Percentiles rank a stretch among this genome's conserved stretches.
These are phyloP conservation scores for Apiospora pterosperma DNA, from an alignment of 2,329 filamentous ascomycete species.

Conservation along the genomic window DNA sequence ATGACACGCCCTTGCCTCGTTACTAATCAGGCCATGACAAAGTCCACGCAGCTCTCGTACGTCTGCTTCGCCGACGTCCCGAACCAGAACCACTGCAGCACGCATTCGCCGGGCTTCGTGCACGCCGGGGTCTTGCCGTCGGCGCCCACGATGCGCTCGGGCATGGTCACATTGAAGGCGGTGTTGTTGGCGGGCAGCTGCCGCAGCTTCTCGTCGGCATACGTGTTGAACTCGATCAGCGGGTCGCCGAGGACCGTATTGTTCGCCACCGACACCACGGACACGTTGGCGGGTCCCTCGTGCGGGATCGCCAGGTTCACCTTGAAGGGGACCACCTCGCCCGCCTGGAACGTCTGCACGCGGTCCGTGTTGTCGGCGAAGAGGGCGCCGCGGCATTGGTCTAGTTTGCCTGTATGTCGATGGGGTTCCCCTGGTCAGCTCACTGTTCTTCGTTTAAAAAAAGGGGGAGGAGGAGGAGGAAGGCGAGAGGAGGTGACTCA, in stretches of 20 bases:
- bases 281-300: constrained; percentile 50
- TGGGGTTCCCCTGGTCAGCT: background rate
- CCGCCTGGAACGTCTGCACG: constrained; percentile 39
- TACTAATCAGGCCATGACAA: constrained; percentile 16
- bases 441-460: background rate
- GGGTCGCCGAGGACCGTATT: constrained; percentile 49
- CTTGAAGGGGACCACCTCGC: constrained; percentile 40
- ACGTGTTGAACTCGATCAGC: constrained; percentile 52
- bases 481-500: too few relatives aligned
- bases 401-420: constrained; percentile 32
- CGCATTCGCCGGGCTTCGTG: constrained; percentile 28
- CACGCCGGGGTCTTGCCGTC: too few relatives aligned
- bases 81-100: constrained; percentile 45
- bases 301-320: constrained; percentile 41
- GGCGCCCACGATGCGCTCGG: constrained; percentile 20
- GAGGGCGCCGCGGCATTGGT: constrained; percentile 44
- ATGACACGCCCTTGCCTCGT: too few relatives aligned
- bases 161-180: constrained; percentile 39
- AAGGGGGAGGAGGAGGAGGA: background rate
- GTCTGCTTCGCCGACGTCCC: constrained; percentile 33
- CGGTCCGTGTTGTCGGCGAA: constrained; percentile 41
- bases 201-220: constrained; percentile 43
- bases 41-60: constrained; percentile 37
- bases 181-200: constrained; percentile 39
- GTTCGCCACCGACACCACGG: constrained; percentile 50